These are phyloP conservation scores for Cryptomeria japonica DNA, from an alignment of 75 land plant genomes.

Conservation along the genomic window DNA sequence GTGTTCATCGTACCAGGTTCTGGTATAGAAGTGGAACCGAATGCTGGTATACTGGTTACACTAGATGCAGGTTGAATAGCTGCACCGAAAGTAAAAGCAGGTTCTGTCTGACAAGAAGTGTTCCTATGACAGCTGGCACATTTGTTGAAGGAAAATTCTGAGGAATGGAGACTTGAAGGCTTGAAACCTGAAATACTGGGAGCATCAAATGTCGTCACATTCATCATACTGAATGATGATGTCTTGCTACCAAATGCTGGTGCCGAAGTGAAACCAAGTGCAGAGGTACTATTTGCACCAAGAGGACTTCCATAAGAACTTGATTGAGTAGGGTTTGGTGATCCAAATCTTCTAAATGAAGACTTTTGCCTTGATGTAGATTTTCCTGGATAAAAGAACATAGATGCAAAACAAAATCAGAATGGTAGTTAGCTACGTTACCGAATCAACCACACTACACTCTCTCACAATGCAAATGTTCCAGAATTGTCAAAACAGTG, in stretches of 20 bases:
- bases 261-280: constrained; percentile 50
- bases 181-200: constrained; percentile 11
- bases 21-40: background rate
- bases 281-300: constrained; percentile 49
- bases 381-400: constrained; percentile 41
- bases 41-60: constrained; percentile 34
- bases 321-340: constrained; percentile 49
- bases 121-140: constrained; percentile 33
- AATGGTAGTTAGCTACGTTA: background rate
- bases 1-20: no score
- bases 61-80: constrained; percentile 28
- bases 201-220: constrained; percentile 49
- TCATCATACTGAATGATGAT: constrained; percentile 45
- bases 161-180: constrained; percentile 47
- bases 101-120: constrained; percentile 35
- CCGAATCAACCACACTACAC: no score
- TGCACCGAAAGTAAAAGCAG: constrained; percentile 38
- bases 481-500: no score
- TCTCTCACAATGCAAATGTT: no score
- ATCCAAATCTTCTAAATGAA: constrained; percentile 84
- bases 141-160: constrained; percentile 19
- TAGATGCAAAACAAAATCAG: background rate
- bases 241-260: constrained; percentile 38
- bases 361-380: constrained; percentile 82
- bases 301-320: constrained; percentile 78